Evolutionary conservation across 2,329 filamentous ascomycete genomes (phyloP).

Genomic region (Sporothrix humicola): DNA sequence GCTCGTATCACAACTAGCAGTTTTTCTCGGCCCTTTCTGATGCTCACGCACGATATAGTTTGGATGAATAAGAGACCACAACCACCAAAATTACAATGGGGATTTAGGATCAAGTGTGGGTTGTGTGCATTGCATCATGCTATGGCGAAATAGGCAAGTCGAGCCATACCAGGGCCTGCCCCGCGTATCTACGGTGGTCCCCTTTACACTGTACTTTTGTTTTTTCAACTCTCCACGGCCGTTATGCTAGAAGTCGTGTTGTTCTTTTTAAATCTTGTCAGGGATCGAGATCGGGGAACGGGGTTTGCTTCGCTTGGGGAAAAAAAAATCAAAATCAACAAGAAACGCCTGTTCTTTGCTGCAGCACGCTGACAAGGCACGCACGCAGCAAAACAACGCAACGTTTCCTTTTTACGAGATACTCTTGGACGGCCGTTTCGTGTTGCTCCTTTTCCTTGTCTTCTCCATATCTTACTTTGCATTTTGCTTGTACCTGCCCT

Average conservation of each 20-base stretch:
- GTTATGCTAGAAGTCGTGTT: neutral
- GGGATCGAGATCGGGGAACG: neutral
- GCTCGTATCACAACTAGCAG: neutral
- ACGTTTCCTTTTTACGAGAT: slow-evolving; percentile 6
- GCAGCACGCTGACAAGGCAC: neutral
- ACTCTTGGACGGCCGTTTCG: neutral
- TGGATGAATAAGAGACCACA: slow-evolving; percentile 8
- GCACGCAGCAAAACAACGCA: slow-evolving; percentile 6
- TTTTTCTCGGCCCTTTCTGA: too few species aligned
- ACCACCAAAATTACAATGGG: neutral
- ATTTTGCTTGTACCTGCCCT: neutral
- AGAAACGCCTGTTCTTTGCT: neutral
- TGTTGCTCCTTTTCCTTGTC: neutral
- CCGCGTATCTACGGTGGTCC: neutral
- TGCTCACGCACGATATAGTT: neutral
- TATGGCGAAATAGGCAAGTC: slow-evolving; percentile 30
- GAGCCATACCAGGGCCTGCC: slow-evolving; percentile 6
- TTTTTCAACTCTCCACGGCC: neutral
- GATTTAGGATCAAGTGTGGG: neutral
- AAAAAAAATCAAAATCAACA: neutral
- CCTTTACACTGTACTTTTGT: neutral
- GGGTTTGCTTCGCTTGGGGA: slow-evolving; percentile 4
- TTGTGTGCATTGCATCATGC: slow-evolving; percentile 23
- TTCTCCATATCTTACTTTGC: too few species aligned
- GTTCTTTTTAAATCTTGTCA: neutral